Evolutionary conservation across 2,329 filamentous ascomycete species (phyloP).

Genomic region (Cephalotrichum gorgonifer): DNA sequence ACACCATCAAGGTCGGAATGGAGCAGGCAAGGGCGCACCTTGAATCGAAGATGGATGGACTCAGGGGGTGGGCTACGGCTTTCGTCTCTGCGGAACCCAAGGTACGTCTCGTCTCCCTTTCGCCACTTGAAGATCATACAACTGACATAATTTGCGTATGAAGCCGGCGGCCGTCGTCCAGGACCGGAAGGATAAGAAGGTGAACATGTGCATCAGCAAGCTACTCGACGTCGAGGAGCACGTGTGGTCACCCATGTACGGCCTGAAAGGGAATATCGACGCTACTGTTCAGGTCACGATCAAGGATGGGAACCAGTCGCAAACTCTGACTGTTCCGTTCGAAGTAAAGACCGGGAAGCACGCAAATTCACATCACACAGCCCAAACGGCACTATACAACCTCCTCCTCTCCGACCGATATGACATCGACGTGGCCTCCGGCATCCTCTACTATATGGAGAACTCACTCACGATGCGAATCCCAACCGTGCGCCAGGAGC

Average conservation of each 20-base stretch:
- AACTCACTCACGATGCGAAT: slow-evolving; percentile 78
- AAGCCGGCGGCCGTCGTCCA: slow-evolving; percentile 63
- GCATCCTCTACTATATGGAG: slow-evolving; percentile 92
- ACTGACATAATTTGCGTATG: not conserved
- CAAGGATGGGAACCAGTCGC: slow-evolving; percentile 54
- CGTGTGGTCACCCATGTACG: slow-evolving; percentile 96
- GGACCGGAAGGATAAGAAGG: slow-evolving; percentile 65
- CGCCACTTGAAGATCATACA: not conserved
- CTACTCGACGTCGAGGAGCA: slow-evolving; percentile 95
- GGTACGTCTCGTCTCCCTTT: slow-evolving; percentile 28
- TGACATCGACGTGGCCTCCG: slow-evolving; percentile 82
- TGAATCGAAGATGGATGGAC: slow-evolving; percentile 68
- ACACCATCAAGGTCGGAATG: slow-evolving; percentile 70
- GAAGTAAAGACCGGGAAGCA: slow-evolving; percentile 93
- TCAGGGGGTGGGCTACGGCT: slow-evolving; percentile 72
- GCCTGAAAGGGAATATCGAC: slow-evolving; percentile 94
- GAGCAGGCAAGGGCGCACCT: slow-evolving; percentile 69
- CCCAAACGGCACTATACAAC: slow-evolving; percentile 91
- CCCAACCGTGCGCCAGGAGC: slow-evolving; percentile 73
- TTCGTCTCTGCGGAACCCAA: slow-evolving; percentile 67
- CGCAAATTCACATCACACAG: slow-evolving; percentile 71
- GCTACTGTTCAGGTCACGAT: slow-evolving; percentile 87
- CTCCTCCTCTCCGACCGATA: slow-evolving; percentile 88
- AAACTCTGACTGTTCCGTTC: slow-evolving; percentile 76
- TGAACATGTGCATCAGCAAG: slow-evolving; percentile 81